These are phyloP conservation scores for Malbranchea zuffiana DNA, from an alignment of 2,329 filamentous ascomycete genomes.

Conservation along the genomic window DNA sequence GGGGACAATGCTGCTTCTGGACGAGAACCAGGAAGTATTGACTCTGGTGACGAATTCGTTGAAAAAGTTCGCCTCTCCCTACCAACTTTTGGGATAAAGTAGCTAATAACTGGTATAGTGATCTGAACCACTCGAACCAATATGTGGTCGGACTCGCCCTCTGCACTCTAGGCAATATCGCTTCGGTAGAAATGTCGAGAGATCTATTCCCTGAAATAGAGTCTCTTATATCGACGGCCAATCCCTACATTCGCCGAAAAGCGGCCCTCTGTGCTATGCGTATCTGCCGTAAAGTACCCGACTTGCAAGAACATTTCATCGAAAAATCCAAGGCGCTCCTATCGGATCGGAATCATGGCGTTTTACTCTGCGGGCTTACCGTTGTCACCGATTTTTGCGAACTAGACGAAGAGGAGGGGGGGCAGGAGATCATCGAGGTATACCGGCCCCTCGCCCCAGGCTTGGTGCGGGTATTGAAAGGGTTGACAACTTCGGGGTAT, in stretches of 20 bases:
- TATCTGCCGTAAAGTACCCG: slow-evolving; percentile 95
- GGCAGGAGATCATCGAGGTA: slow-evolving; percentile 82
- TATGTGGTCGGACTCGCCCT: slow-evolving; percentile 95
- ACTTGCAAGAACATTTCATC: slow-evolving; percentile 91
- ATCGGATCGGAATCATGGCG: slow-evolving; percentile 89
- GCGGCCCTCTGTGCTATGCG: slow-evolving; percentile 98
- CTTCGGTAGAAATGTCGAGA: slow-evolving; percentile 94
- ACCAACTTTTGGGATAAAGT: not conserved
- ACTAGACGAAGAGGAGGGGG: slow-evolving; percentile 82
- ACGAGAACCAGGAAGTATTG: slow-evolving; percentile 97
- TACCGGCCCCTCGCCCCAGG: slow-evolving; percentile 78
- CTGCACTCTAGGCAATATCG: slow-evolving; percentile 94
- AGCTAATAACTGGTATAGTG: slow-evolving; percentile 46
- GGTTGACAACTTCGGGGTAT: slow-evolving; percentile 87
- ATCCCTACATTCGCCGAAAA: slow-evolving; percentile 97
- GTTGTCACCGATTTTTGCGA: slow-evolving; percentile 87
- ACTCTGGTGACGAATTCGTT: slow-evolving; percentile 95
- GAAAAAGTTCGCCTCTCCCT: slow-evolving; percentile 62
- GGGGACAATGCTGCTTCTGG: slow-evolving; percentile 87
- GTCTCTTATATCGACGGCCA: slow-evolving; percentile 77
- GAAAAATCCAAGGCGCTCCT: slow-evolving; percentile 85
- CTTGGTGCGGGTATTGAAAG: slow-evolving; percentile 82
- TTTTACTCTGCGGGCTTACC: slow-evolving; percentile 83
- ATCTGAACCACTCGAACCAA: slow-evolving; percentile 93
- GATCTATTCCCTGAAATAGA: slow-evolving; percentile 96